Evolutionary conservation across 2,329 filamentous ascomycete species (phyloP).

Genomic region (Fonsecaea monophora): DNA sequence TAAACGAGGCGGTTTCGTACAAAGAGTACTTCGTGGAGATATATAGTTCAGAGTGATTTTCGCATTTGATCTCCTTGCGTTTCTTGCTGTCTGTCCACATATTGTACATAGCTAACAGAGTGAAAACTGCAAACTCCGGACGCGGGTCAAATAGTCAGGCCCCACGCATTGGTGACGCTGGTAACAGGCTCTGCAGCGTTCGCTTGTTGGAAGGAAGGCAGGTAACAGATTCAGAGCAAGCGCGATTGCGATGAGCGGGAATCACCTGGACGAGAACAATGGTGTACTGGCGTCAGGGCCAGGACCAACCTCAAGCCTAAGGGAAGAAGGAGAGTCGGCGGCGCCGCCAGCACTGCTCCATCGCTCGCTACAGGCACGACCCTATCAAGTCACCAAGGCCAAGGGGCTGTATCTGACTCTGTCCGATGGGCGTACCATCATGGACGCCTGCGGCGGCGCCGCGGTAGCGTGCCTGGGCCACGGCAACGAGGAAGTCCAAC

Average conservation of each 20-base stretch:
- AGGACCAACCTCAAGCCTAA: conserved; percentile 2
- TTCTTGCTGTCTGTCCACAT: too few species aligned
- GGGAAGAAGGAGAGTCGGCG: neutral
- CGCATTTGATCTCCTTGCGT: too few species aligned
- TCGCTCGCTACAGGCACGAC: conserved; percentile 55
- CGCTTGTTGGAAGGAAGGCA: neutral
- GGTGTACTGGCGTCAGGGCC: neutral
- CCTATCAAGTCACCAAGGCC: conserved; percentile 57
- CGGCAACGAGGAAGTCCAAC: conserved; percentile 63
- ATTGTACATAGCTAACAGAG: neutral
- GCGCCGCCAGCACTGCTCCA: conserved; percentile 53
- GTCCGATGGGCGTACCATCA: conserved; percentile 64
- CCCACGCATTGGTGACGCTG: neutral
- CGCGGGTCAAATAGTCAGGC: neutral
- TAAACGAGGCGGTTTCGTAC: too few species aligned
- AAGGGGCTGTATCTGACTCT: conserved; percentile 61
- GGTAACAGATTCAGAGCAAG: too few species aligned
- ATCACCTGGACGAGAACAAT: neutral
- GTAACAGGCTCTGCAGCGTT: neutral
- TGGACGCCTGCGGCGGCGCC: conserved; percentile 76
- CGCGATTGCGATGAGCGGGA: neutral
- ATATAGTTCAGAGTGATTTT: too few species aligned
- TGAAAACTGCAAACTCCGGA: neutral
- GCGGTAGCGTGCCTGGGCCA: conserved; percentile 75
- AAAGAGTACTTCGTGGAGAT: too few species aligned